Percentiles rank a stretch among this genome's conserved stretches.
phyloP scores from a whole-genome alignment of 2,329 filamentous ascomycete species.

The Clarireedia paspali region DNA sequence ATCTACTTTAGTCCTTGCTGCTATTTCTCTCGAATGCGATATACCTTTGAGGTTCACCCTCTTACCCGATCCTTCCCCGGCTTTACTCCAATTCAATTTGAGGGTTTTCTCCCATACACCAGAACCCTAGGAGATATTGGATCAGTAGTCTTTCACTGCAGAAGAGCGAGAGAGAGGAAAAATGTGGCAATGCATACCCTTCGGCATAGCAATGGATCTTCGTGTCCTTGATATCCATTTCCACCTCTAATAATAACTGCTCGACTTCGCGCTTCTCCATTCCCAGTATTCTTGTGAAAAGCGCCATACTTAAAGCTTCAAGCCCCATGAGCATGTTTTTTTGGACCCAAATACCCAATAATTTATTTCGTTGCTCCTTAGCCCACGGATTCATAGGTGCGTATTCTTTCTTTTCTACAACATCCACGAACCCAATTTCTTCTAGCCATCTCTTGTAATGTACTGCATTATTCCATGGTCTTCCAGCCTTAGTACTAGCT shows the following conservation, averaged over 20 bases:
- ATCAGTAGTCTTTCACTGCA: background rate
- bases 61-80: background rate
- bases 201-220: conserved; percentile 11
- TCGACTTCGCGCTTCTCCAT: conserved; percentile 24
- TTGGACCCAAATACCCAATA: conserved; percentile 17
- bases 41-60: background rate
- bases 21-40: background rate
- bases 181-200: background rate
- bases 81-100: background rate
- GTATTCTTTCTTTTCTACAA: conserved; percentile 23
- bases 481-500: conserved; percentile 13
- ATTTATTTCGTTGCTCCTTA: conserved; percentile 22
- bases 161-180: background rate
- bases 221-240: conserved; percentile 11
- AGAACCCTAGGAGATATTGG: background rate
- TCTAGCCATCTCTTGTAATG: conserved; percentile 24
- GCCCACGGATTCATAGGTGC: conserved; percentile 24
- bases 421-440: conserved; percentile 22
- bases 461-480: conserved; percentile 19
- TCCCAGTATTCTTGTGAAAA: conserved; percentile 21
- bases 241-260: conserved; percentile 16
- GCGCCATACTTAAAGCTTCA: conserved; percentile 13
- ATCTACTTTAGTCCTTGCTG: no score
- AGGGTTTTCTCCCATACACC: conserved; percentile 1
- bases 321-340: conserved; percentile 17